Evolutionary conservation across 345 rosid genomes (phyloP).

Genomic region (Ricinus communis): DNA sequence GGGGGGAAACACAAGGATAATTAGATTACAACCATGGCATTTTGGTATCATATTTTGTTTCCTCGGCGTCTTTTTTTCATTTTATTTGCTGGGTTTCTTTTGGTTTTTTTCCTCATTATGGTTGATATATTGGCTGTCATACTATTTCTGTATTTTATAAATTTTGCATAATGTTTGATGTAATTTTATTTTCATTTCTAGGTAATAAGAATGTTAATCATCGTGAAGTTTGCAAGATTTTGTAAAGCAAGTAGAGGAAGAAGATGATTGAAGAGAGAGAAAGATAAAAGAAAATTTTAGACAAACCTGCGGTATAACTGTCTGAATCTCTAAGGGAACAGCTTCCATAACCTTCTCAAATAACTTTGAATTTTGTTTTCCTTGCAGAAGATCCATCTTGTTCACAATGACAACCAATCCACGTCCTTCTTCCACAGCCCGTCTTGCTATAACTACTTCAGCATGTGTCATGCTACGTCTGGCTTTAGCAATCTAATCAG

Average conservation of each 20-base stretch:
- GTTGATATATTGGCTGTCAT: too few species aligned
- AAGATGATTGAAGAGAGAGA: not conserved
- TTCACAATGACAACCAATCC: conserved; percentile 84
- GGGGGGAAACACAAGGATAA: too few species aligned
- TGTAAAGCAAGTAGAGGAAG: not conserved
- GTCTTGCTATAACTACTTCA: conserved; percentile 93
- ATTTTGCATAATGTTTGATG: too few species aligned
- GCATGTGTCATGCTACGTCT: conserved; percentile 86
- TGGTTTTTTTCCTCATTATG: too few species aligned
- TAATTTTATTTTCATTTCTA: too few species aligned
- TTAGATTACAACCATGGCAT: too few species aligned
- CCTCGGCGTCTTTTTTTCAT: too few species aligned
- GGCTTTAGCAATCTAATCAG: conserved; percentile 64
- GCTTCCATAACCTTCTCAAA: conserved; percentile 78
- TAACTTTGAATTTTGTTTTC: conserved; percentile 48
- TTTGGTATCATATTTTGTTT: too few species aligned
- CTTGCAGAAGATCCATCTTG: conserved; percentile 89
- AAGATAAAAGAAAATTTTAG: not conserved
- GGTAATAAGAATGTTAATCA: too few species aligned
- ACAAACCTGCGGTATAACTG: conserved; percentile 85
- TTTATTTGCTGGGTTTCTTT: too few species aligned
- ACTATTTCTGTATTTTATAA: too few species aligned
- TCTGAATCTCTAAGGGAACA: conserved; percentile 92
- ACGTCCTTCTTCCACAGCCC: conserved; percentile 95
- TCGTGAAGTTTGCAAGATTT: too few species aligned